Evolutionary conservation across 345 rosid species (phyloP).

Genomic region (Ricinus communis): DNA sequence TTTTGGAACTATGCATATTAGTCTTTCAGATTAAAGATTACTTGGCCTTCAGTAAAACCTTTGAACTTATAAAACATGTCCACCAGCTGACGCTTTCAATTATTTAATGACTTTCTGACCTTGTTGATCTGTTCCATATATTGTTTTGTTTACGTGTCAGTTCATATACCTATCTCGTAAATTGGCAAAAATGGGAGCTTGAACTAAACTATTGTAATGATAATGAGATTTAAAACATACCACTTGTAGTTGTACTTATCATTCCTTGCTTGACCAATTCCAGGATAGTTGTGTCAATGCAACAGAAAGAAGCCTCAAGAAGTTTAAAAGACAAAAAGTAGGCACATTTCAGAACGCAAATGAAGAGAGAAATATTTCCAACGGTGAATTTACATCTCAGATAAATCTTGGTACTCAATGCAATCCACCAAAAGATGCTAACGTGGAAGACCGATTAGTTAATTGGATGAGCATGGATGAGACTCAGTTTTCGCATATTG

Average conservation of each 20-base stretch:
- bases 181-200: too few relatives aligned
- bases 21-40: too few relatives aligned
- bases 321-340: constrained; percentile 42
- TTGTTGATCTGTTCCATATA: too few relatives aligned
- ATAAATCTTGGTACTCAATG: constrained; percentile 9
- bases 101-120: too few relatives aligned
- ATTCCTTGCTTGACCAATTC: background rate
- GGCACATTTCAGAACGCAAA: constrained; percentile 9
- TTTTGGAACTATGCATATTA: too few relatives aligned
- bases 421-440: constrained; percentile 8
- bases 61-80: too few relatives aligned
- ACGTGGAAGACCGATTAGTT: constrained; percentile 26
- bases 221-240: too few relatives aligned
- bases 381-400: constrained; percentile 23
- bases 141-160: too few relatives aligned
- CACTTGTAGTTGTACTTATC: background rate
- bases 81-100: too few relatives aligned
- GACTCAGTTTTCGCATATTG: constrained; percentile 25
- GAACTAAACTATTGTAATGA: too few relatives aligned
- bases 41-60: too few relatives aligned
- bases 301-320: constrained; percentile 26
- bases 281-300: constrained; percentile 31
- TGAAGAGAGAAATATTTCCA: constrained; percentile 21
- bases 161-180: too few relatives aligned
- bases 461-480: constrained; percentile 50